phyloP scores from a whole-genome alignment of 2,329 filamentous ascomycete genomes.

The Colletotrichum lindemuthianum region DNA sequence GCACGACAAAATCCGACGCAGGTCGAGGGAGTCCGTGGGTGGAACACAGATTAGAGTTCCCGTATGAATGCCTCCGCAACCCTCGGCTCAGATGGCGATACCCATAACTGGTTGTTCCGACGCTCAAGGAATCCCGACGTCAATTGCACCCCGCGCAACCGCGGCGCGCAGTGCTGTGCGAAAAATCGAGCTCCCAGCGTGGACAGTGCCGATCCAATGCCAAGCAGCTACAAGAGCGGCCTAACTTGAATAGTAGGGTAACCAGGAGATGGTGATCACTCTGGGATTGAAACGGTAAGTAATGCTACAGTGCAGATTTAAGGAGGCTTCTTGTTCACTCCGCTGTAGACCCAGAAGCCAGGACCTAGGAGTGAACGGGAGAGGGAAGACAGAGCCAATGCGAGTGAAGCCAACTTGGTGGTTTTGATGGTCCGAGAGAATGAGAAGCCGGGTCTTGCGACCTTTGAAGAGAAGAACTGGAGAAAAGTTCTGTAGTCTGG shows the following conservation, averaged over 20 bases:
- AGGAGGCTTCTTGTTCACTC: conserved; percentile 97
- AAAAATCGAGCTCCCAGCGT: conserved; percentile 21
- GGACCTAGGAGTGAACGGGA: conserved; percentile 92
- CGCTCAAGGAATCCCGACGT: conserved; percentile 12
- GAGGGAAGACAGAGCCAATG: conserved; percentile 76
- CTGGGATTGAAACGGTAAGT: neutral
- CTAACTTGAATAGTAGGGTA: conserved; percentile 12
- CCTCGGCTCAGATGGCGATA: conserved; percentile 28
- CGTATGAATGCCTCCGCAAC: conserved; percentile 33
- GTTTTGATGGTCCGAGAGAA: conserved; percentile 54
- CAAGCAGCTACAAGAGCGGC: neutral
- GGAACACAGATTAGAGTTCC: no score
- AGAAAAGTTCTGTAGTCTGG: neutral
- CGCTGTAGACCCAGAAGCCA: conserved; percentile 91
- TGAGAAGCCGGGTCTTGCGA: conserved; percentile 31
- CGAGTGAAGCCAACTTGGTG: conserved; percentile 95
- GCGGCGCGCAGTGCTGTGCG: conserved; percentile 33
- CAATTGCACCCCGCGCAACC: conserved; percentile 32
- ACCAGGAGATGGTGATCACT: neutral
- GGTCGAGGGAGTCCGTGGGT: neutral
- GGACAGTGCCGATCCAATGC: neutral
- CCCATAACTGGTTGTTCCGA: conserved; percentile 31
- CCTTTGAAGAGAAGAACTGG: conserved; percentile 11
- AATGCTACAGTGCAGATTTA: conserved; percentile 65
- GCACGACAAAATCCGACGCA: neutral